Base-by-base conservation (phyloP, 2,329 filamentous ascomycete species). In the Pseudocercospora cruenta region DNA sequence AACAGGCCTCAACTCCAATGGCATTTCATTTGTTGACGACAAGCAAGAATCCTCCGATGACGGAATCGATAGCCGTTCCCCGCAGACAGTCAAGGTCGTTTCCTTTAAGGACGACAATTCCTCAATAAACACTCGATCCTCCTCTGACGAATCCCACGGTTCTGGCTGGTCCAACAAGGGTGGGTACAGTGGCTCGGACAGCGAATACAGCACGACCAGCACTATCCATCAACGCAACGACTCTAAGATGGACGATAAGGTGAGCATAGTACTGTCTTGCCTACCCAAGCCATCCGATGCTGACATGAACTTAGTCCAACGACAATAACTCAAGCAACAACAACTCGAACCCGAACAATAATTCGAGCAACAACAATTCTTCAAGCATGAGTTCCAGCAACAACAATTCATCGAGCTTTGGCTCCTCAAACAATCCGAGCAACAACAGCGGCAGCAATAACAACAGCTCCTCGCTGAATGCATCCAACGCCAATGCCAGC, bases 1-100 rank as follows among this genome's bases (percentile, higher is more conserved):
- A 60, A 68, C 61, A 55, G 66, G 66, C 22, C 57, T 68, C 45
- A 68, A 68, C 45, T 68, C 66, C 66, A 68, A 68, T 66, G 66
- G 66, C 60, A 63, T 68, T 51, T 66, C 64, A 64, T 66, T 63
- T 65, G 63, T 62, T 58, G 62, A 65, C 61, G 58, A 67, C 62
- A 55, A 55, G 51, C 51, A 55, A 55, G 51, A 55, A 55, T 65
- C 62, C 63, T 67, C 66, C 58, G 61, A 66, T 61, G 64, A 66
- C 60, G 64, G 64, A 22, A 60, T 66, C 61, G 61, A 64, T 55
- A 43, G 33, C 60, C 61, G 63, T 63, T 54, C 59, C 24, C 64
- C 63, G 59, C 63, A 62, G 14, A 58, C 63, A 64, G 66, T 64
- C 21, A 64, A 68, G 54, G 58, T 62, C 53, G 66, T 68, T 39